Evolutionary conservation across 441 rosid species (phyloP).

Genomic region (Rhodomyrtus psidioides): DNA sequence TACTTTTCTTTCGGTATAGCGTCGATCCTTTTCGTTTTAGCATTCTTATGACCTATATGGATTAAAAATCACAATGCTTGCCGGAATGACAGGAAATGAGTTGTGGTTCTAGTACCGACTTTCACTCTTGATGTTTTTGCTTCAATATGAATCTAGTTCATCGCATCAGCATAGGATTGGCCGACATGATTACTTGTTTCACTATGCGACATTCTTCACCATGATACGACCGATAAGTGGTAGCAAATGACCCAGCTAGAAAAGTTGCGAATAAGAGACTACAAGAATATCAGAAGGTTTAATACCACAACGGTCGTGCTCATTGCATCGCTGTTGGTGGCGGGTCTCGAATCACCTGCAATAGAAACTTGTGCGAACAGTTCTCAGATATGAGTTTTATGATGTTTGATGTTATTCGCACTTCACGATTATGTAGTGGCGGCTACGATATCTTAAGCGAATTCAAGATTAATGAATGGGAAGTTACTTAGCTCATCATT

Average conservation of each 20-base stretch:
- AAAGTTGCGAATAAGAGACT: not conserved
- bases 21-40: not conserved
- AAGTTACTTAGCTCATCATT: conserved; percentile 13
- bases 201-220: not conserved
- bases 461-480: not conserved
- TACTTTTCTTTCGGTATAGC: not conserved
- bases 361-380: not conserved
- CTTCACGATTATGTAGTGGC: not conserved
- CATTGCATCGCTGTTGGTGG: not conserved
- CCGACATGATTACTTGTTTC: not conserved
- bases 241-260: not conserved
- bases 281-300: not conserved
- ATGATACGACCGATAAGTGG: not conserved
- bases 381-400: not conserved
- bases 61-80: not conserved
- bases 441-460: not conserved
- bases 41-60: not conserved
- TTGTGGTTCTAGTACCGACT: not conserved
- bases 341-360: not conserved
- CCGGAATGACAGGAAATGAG: not conserved
- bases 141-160: not conserved
- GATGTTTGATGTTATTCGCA: not conserved
- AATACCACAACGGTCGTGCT: not conserved
- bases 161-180: not conserved
- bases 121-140: not conserved